phyloP scores from a whole-genome alignment of 2,329 filamentous ascomycete genomes.

The Exserohilum rostratum region DNA sequence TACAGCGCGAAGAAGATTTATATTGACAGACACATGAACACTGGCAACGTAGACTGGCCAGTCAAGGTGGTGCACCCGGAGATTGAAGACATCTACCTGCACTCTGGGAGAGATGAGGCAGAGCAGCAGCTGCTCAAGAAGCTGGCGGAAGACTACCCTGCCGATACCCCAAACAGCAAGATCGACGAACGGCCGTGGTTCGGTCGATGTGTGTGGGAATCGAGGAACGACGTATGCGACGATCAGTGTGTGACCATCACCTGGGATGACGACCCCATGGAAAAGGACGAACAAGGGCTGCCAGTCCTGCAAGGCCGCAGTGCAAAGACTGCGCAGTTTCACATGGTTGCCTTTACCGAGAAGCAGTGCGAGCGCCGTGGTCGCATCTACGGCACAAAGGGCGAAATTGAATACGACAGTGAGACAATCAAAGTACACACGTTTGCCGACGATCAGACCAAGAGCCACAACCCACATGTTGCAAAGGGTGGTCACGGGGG shows the following conservation, averaged over 20 bases:
- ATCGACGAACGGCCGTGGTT: conserved; percentile 70
- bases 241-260: conserved; percentile 87
- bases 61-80: conserved; percentile 89
- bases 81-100: conserved; percentile 74
- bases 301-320: conserved; percentile 52
- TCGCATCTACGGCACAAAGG: conserved; percentile 81
- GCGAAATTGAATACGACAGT: conserved; percentile 87
- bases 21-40: conserved; percentile 68
- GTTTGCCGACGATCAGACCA: conserved; percentile 65
- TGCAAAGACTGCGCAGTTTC: conserved; percentile 85
- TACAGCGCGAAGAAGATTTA: conserved; percentile 89
- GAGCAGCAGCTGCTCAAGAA: conserved; percentile 56
- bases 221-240: conserved; percentile 91
- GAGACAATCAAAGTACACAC: conserved; percentile 75
- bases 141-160: conserved; percentile 62
- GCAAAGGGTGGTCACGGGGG: conserved; percentile 73
- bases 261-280: conserved; percentile 75
- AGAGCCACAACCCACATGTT: conserved; percentile 64
- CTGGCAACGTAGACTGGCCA: conserved; percentile 77
- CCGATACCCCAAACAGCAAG: conserved; percentile 59
- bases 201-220: conserved; percentile 92
- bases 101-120: conserved; percentile 56
- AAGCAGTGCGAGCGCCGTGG: conserved; percentile 86
- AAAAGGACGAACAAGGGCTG: conserved; percentile 18
- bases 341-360: conserved; percentile 92